A percentile compares a stretch with the other conserved stretches of the same genome.
phyloP scores from a whole-genome alignment of 2,329 filamentous ascomycete species.

The Penicillium oxalicum region DNA sequence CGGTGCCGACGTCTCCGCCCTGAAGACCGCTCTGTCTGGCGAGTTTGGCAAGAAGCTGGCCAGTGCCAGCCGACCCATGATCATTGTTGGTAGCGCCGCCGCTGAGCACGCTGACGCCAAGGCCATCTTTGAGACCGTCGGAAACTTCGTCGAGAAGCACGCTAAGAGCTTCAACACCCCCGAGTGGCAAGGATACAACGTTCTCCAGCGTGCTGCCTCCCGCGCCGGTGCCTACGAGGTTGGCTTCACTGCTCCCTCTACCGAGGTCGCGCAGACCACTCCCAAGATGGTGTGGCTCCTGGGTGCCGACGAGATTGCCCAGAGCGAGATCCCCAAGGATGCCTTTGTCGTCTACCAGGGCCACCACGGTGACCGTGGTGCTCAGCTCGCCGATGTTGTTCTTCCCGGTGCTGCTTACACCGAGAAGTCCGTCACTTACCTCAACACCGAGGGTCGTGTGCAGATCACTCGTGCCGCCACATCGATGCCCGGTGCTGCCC shows the following conservation, averaged over 20 bases:
- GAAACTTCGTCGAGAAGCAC: constrained; percentile 88
- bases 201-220: constrained; percentile 89
- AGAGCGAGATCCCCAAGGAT: constrained; percentile 84
- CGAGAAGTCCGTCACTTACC: constrained; percentile 90
- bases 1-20: constrained; percentile 67
- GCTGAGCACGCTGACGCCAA: constrained; percentile 88
- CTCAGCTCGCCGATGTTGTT: constrained; percentile 86
- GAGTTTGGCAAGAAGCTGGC: constrained; percentile 89
- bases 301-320: constrained; percentile 83
- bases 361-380: constrained; percentile 91
- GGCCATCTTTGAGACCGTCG: constrained; percentile 86
- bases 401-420: constrained; percentile 94
- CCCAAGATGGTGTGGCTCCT: constrained; percentile 97
- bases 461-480: constrained; percentile 91
- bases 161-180: constrained; percentile 76
- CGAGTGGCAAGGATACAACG: constrained; percentile 97
- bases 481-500: constrained; percentile 77
- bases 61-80: constrained; percentile 86
- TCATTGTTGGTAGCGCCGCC: constrained; percentile 86
- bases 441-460: constrained; percentile 96
- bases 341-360: constrained; percentile 98
- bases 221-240: constrained; percentile 91
- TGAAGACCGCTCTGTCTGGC: constrained; percentile 80
- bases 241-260: constrained; percentile 82
- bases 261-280: constrained; percentile 72